Percentiles rank a stretch among this genome's conserved stretches.
These are phyloP conservation scores for Paracamarosporium sp. DNA, from an alignment of 2,329 filamentous ascomycete species.

Conservation along the genomic window DNA sequence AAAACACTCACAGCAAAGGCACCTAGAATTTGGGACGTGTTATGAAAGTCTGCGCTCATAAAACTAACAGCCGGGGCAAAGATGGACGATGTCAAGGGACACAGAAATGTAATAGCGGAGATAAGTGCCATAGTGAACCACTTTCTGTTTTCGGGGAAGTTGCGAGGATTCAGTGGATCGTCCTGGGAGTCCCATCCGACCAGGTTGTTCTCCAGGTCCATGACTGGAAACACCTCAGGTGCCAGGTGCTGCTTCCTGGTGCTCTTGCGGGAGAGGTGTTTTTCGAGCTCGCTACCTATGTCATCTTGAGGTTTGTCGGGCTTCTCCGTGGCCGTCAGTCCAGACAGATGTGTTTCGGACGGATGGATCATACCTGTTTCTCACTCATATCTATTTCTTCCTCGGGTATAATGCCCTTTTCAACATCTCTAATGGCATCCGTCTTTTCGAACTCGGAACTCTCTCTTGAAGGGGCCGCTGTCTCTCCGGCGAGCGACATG, in stretches of 20 bases:
- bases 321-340: slow-evolving; percentile 14
- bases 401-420: slow-evolving; percentile 22
- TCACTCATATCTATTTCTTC: slow-evolving; percentile 4
- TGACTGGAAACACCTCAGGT: slow-evolving; percentile 37
- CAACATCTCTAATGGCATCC: slow-evolving; percentile 5
- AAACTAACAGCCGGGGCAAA: slow-evolving; percentile 42
- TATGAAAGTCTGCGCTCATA: slow-evolving; percentile 39
- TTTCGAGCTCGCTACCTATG: slow-evolving; percentile 34
- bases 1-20: slow-evolving; percentile 45
- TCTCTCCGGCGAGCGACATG: slow-evolving; percentile 27
- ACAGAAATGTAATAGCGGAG: slow-evolving; percentile 41
- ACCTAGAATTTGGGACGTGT: slow-evolving; percentile 37
- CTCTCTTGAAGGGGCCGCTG: slow-evolving; percentile 25
- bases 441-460: slow-evolving; percentile 27
- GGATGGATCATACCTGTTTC: slow-evolving; percentile 14
- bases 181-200: slow-evolving; percentile 46
- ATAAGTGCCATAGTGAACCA: slow-evolving; percentile 36
- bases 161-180: slow-evolving; percentile 42
- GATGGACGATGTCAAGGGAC: slow-evolving; percentile 44
- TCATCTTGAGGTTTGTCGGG: slow-evolving; percentile 19
- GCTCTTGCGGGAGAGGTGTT: slow-evolving; percentile 39
- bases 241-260: slow-evolving; percentile 33
- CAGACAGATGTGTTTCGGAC: background rate
- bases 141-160: slow-evolving; percentile 35
- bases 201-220: slow-evolving; percentile 40